These are phyloP conservation scores for Fomitopsis betulina DNA, from an alignment of 1,284 basidiomycete species.

Conservation along the genomic window DNA sequence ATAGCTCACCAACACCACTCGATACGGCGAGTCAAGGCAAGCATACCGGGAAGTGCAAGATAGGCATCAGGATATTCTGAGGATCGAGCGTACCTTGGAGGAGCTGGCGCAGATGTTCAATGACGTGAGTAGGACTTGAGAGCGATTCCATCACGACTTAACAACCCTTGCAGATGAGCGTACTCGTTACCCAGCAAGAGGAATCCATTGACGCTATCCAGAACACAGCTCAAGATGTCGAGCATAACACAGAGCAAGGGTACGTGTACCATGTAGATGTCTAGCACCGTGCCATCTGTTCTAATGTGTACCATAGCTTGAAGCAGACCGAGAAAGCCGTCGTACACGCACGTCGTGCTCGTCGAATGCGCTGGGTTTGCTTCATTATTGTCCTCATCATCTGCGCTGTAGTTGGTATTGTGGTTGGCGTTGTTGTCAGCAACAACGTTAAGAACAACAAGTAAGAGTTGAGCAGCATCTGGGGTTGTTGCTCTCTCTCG, in stretches of 20 bases:
- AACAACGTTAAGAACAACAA: constrained; percentile 14
- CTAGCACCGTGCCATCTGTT: background rate
- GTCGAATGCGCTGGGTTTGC: constrained; percentile 81
- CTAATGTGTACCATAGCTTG: constrained; percentile 35
- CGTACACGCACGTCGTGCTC: constrained; percentile 59
- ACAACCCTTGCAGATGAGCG: constrained; percentile 56
- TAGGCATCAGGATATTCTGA: constrained; percentile 83
- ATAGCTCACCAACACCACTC: constrained; percentile 66
- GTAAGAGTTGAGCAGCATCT: background rate
- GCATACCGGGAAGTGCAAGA: constrained; percentile 91
- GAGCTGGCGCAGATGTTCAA: constrained; percentile 88
- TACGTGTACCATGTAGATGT: constrained; percentile 31
- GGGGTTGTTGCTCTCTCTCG: background rate
- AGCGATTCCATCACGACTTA: constrained; percentile 5
- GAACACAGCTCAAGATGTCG: constrained; percentile 54
- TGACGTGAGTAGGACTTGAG: constrained; percentile 44
- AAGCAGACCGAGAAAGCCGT: constrained; percentile 72
- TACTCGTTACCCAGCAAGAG: constrained; percentile 77
- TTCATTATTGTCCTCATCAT: constrained; percentile 56
- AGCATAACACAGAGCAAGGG: constrained; percentile 69
- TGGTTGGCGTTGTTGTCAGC: constrained; percentile 46
- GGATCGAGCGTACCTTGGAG: constrained; percentile 83
- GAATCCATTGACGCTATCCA: constrained; percentile 68
- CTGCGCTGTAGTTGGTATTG: constrained; percentile 44
- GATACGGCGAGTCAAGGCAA: constrained; percentile 80